Evolutionary conservation across 495 filamentous ascomycete genomes (phyloP), one percentile per base, ranked within the genome.

Genomic region (Neurospora sp.): DNA sequence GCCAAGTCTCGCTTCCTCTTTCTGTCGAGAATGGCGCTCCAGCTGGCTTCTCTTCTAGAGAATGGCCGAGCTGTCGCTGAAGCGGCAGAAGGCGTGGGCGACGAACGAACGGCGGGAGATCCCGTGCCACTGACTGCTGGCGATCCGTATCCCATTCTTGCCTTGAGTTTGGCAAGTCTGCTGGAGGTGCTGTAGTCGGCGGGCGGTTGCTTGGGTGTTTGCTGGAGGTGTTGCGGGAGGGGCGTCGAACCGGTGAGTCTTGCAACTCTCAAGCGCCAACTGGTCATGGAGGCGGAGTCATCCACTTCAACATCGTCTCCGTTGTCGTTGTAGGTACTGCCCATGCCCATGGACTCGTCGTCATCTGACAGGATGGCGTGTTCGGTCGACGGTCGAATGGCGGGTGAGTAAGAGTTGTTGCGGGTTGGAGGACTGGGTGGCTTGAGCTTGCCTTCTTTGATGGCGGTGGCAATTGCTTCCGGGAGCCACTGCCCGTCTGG

Each of bases 401-500:
- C 27, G 27, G 53, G 53, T 6, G 53, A 65, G 53, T 65, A 65
- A 65, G 53, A 65, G 22, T 65, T 3, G 6, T 65, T 35, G 53
- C 53, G 27, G 10, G 22, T 65, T 27, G 53, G 53, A 35, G 53
- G 53, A 65, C 53, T 65, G 14, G 53, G 53, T 37, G 53, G 53
- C 6, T 65, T 65, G 14, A 65, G 76, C 45, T 78, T 79, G 27
- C 77, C 76, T 71, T 76, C 77, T 45, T 79, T 61, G 72, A 80
- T 77, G 20, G 79, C 71, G 9, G 77, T 39, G 18, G 81, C 83
- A 39, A 85, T 70, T 3, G 83, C 77, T 73, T 85, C 84, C 2
- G 82, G 82, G 10, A 84, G 59, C 75, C 82, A 85, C 38, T 81
- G 71, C 4, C 82, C 82, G 69, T 85, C 80, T 4, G 83, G 78